phyloP scores from a whole-genome alignment of 2,329 filamentous ascomycete species.

The Emericellopsis atlantica region DNA sequence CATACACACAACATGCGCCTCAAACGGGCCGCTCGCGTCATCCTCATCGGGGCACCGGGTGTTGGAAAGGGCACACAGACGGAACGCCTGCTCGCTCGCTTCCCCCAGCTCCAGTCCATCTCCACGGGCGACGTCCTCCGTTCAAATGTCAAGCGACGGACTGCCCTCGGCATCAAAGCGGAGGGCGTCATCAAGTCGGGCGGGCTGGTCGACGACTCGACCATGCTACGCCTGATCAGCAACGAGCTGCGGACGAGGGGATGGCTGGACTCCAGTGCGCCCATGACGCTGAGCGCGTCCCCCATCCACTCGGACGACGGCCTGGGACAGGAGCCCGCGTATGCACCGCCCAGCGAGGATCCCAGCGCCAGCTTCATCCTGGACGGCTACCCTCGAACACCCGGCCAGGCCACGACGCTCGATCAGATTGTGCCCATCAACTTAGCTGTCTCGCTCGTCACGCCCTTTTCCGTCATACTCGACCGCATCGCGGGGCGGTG shows the following conservation, averaged over 20 bases:
- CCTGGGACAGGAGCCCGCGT: neutral
- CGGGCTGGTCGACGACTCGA: constrained; percentile 77
- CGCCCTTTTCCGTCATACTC: constrained; percentile 75
- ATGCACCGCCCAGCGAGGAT: constrained; percentile 43
- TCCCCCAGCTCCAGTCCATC: constrained; percentile 80
- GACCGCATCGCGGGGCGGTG: constrained; percentile 83
- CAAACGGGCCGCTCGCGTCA: constrained; percentile 75
- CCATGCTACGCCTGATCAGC: constrained; percentile 86
- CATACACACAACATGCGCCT: constrained; percentile 42
- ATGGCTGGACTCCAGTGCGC: constrained; percentile 47
- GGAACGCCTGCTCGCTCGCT: constrained; percentile 73
- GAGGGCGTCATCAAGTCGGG: constrained; percentile 80
- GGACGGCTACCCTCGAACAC: constrained; percentile 89
- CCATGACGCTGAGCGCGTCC: constrained; percentile 19
- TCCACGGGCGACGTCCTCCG: constrained; percentile 88
- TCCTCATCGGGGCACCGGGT: constrained; percentile 89
- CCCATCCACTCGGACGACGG: neutral
- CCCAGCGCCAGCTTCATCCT: constrained; percentile 84
- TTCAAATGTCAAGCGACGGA: constrained; percentile 82
- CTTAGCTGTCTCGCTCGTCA: constrained; percentile 76
- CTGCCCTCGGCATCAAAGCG: constrained; percentile 80
- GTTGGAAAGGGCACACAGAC: constrained; percentile 96
- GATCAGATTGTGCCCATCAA: constrained; percentile 87
- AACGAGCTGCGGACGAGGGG: constrained; percentile 76
- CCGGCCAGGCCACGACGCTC: constrained; percentile 63